Evolutionary conservation across 805 yeast species (phyloP).

Genomic region (Barnettozyma botsteinii): DNA sequence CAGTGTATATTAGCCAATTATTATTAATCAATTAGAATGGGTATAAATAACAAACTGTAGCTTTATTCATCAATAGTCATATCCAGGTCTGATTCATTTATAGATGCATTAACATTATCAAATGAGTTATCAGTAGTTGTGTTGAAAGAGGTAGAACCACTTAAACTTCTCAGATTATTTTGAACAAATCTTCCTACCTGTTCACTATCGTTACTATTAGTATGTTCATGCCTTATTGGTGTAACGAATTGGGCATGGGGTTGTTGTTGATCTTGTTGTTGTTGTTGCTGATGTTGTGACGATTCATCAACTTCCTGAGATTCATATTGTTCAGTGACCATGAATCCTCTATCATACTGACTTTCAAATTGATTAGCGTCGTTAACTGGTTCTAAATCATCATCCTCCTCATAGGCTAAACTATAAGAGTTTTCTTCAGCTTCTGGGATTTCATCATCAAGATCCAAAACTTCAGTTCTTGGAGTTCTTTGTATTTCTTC

Average conservation of each 20-base stretch:
- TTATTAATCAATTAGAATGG: not conserved
- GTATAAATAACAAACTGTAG: not conserved
- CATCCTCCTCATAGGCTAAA: conserved; percentile 27
- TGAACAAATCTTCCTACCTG: conserved; percentile 3
- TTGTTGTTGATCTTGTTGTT: not conserved
- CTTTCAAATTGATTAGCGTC: conserved; percentile 18
- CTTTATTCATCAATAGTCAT: conserved; percentile 37
- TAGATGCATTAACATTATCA: conserved; percentile 22
- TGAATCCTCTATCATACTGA: conserved; percentile 24
- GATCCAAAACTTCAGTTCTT: conserved; percentile 14
- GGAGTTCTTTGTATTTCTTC: conserved; percentile 8
- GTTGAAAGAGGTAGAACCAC: conserved; percentile 6
- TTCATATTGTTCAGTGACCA: conserved; percentile 24
- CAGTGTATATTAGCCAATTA: not conserved
- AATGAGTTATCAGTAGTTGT: conserved; percentile 8
- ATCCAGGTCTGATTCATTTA: conserved; percentile 35
- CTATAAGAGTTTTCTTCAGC: conserved; percentile 36
- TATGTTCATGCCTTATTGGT: conserved; percentile 8
- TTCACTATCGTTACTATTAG: conserved; percentile 2
- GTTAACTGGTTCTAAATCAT: conserved; percentile 21
- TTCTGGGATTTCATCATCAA: conserved; percentile 43
- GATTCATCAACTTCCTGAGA: conserved; percentile 11
- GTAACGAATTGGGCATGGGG: conserved; percentile 12
- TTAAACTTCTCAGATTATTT: conserved; percentile 4
- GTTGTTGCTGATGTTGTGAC: not conserved